A percentile compares a stretch with the other conserved stretches of the same genome.
Evolutionary conservation across 352 stramenopile species (phyloP).

Genomic region (Phytophthora tentaculata): DNA sequence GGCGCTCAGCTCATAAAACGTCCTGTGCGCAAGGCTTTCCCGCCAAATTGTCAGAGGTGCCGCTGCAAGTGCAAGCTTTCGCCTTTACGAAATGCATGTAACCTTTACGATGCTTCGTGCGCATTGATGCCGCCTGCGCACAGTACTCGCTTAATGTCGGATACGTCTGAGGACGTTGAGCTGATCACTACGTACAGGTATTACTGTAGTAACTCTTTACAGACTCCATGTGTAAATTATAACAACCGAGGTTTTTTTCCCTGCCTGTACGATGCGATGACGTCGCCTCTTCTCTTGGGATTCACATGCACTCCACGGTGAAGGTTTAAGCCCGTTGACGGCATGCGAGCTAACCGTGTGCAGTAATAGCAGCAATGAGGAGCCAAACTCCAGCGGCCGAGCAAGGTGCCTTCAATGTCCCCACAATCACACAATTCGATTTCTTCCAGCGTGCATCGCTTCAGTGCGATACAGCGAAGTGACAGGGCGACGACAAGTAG

Average conservation of each 20-base stretch:
- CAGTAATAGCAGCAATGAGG: neutral
- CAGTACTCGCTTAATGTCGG: too few relatives aligned
- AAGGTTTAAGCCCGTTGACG: neutral
- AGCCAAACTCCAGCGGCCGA: neutral
- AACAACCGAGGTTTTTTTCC: too few relatives aligned
- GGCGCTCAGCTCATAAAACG: slow-evolving; percentile 20
- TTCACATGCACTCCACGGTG: neutral
- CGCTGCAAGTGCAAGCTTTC: neutral
- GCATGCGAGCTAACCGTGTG: neutral
- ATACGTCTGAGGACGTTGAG: too few relatives aligned
- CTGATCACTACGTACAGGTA: too few relatives aligned
- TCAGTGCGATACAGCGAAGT: slow-evolving; percentile 2
- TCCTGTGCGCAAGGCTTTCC: slow-evolving; percentile 6
- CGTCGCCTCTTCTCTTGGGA: slow-evolving; percentile 10
- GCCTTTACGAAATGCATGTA: slow-evolving; percentile 16
- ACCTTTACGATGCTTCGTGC: neutral
- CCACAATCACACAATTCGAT: neutral
- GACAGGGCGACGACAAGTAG: neutral
- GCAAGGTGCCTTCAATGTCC: neutral
- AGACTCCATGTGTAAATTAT: too few relatives aligned
- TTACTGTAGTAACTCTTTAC: too few relatives aligned
- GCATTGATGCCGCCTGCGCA: too few relatives aligned
- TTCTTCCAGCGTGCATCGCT: slow-evolving; percentile 14
- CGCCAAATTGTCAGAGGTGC: neutral
- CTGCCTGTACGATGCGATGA: slow-evolving; percentile 31